phyloP scores from a whole-genome alignment of 116 monocot species.

The Zostera marina region DNA sequence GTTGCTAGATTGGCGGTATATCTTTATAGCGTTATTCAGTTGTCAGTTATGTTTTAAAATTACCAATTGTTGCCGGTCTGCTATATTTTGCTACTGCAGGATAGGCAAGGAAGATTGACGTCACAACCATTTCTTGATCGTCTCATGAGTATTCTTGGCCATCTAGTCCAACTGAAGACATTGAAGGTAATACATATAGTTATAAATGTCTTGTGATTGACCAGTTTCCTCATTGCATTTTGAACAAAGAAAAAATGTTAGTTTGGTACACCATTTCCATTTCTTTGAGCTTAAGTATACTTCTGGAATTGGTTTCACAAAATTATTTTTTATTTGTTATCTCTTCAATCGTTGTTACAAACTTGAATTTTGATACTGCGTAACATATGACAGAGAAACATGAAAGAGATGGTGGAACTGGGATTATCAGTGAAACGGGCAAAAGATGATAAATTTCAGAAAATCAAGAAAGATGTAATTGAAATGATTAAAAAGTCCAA shows the following conservation, averaged over 20 bases:
- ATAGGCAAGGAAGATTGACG: conserved; percentile 58
- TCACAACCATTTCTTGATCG: conserved; percentile 61
- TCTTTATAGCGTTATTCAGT: conserved; percentile 14
- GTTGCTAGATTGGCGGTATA: conserved; percentile 92
- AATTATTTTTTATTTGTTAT: neutral
- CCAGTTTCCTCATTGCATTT: neutral
- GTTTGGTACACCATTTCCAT: neutral
- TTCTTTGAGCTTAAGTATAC: neutral
- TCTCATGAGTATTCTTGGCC: conserved; percentile 92
- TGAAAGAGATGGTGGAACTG: conserved; percentile 86
- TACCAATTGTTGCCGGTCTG: neutral
- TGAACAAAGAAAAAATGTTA: neutral
- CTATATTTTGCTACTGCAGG: conserved; percentile 27
- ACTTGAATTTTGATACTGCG: neutral
- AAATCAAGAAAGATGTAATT: conserved; percentile 69
- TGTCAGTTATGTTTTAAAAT: conserved; percentile 45
- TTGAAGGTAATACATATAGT: conserved; percentile 44
- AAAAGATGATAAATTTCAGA: conserved; percentile 61
- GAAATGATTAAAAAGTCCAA: conserved; percentile 76
- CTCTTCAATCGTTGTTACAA: neutral
- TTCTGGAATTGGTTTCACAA: neutral
- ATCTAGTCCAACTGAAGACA: conserved; percentile 62
- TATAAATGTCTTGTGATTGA: neutral
- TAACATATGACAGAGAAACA: conserved; percentile 40
- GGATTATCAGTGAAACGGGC: conserved; percentile 72